Base-by-base conservation (phyloP, 208 protist genomes). In the Trypanosoma congolense region DNA sequence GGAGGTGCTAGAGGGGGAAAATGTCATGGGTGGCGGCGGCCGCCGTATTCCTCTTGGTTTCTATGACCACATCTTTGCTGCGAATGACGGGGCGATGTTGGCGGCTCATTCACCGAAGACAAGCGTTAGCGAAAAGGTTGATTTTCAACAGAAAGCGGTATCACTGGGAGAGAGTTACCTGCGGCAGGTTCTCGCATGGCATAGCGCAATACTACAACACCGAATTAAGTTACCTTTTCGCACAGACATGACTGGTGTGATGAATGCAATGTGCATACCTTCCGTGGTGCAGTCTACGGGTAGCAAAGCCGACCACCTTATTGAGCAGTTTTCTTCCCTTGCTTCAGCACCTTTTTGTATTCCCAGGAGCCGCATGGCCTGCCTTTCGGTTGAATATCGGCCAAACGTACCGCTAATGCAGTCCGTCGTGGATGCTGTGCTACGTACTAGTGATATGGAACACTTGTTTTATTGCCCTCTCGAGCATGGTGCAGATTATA, bases 401-500 rank as follows among this genome's bases (percentile, higher is more conserved):
- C 46, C 58, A 36, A 65, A 65, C 28, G 53, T 42, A 2, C 44
- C 47, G 2, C 44, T 62, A 18, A 35, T 69, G 25, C 38, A 57
- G 3, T 28, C 22, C 55, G 63, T 43, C 22, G 57, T 42, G 41
- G 16, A 35, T 4, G 58, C 45, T 1, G 16, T 52, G 0, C 8
- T 46, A n/a, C 40, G 41, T 25, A 30, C 21, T 8, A 18, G 21
- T 16, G 4, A 19, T 4, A 30, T 43, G 14, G 29, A 65, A 8
- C 19, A 35, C 5, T 38, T 80, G 2, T 74, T 74, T 36, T 76
- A 73, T 44, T 88, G 81, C 48, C 81, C 76, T 5, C 25, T 88
- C 2, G 65, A 75, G 12, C 81, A 88, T 56, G 61, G 56, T 28
- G 54, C 82, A 10, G 77, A 88, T 41, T 88, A 76, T 66, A 71